These are phyloP conservation scores for Cryphonectria radicalis DNA, from an alignment of 2,329 filamentous ascomycete genomes.

Conservation along the genomic window DNA sequence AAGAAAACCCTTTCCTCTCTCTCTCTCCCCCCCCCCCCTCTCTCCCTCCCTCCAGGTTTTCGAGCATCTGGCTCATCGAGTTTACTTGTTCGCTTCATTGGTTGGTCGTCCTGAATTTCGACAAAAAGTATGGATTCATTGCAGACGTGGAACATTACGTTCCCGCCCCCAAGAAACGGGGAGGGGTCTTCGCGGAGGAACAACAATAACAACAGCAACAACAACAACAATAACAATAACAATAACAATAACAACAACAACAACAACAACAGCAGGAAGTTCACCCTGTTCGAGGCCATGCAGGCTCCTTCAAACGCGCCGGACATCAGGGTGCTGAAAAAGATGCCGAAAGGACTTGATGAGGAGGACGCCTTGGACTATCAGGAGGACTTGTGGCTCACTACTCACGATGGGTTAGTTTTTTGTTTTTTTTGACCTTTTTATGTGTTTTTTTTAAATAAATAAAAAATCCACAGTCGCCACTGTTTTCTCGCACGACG, in stretches of 20 bases:
- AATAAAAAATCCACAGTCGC: background rate
- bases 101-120: background rate
- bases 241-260: background rate
- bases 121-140: background rate
- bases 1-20: background rate
- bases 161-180: conserved; percentile 10
- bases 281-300: conserved; percentile 47
- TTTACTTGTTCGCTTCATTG: background rate
- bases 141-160: background rate
- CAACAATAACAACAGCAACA: background rate
- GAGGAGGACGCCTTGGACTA: conserved; percentile 43
- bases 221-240: background rate
- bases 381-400: conserved; percentile 53
- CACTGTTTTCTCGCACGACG: conserved; percentile 12
- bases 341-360: conserved; percentile 38
- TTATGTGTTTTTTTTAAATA: background rate
- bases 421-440: conserved; percentile 10
- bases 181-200: conserved; percentile 18
- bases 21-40: background rate
- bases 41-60: background rate
- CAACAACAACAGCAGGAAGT: background rate
- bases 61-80: background rate
- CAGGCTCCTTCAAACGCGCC: conserved; percentile 44
- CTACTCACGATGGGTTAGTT: conserved; percentile 52
- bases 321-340: conserved; percentile 45